Evolutionary conservation across 805 yeast species (phyloP), one percentile per base, ranked within the genome.

Genomic region (Pichia pseudocactophila): DNA sequence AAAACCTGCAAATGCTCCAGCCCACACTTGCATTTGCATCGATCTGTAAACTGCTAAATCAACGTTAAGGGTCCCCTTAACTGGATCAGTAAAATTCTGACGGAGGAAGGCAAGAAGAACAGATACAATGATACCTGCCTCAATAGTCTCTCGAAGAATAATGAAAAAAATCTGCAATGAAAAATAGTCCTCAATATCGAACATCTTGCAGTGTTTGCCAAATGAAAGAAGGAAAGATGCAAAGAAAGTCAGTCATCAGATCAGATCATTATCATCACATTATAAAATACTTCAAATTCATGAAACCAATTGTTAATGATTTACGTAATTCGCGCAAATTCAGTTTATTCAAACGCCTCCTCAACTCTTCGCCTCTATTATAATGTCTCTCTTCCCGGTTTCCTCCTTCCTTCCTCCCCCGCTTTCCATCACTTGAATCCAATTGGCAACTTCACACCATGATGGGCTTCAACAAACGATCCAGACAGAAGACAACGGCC

Each of bases 1-100:
- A 16, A 88, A 64, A 0, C 97, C 97, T 4, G 74, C 51, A 1
- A 76, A 52, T 10, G 95, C 90, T 2, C 97, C 97, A 1, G 77
- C 57, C 82, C 95, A 80, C 5, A 88, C 85, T 55, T 88, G 96
- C 7, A 76, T 53, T 43, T 73, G 73, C 39, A 84, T 64, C 30
- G 63, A 63, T 18, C 57, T 57, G 56, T 77, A 77, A 16, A 49
- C 39, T 10, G 43, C 33, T 4, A 50, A 37, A 38, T 62, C 66
- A 16, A 60, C 62, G 12, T 52, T 45, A 6, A 45, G 37, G 11
- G 44, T 35, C 4, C 55, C 55, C 8, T 46, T 50, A 30, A 43
- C 44, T 8, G 59, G 53, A 45, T 68, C 70, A 11, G 59, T 55
- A 3, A 63, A 45, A 22, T 75, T 76, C 52, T 82, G 87, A 50